Evolutionary conservation across 1,139 yeast genomes (phyloP).

Genomic region (Candida smagusa): DNA sequence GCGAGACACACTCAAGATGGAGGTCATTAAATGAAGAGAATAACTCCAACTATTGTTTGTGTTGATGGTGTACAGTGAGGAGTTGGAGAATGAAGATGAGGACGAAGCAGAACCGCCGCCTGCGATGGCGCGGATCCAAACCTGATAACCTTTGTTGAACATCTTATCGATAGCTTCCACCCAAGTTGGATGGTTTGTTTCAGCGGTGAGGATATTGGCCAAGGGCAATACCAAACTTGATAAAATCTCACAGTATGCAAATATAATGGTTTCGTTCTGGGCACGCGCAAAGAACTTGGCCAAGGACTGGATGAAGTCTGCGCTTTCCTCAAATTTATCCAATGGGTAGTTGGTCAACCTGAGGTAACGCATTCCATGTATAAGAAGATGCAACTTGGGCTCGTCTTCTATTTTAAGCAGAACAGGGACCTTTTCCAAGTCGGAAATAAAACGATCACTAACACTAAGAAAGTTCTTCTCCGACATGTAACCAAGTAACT

Average conservation of each 20-base stretch:
- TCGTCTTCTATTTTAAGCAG: conserved; percentile 53
- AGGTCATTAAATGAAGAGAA: conserved; percentile 66
- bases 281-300: conserved; percentile 77
- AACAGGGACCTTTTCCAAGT: conserved; percentile 73
- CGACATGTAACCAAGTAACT: conserved; percentile 87
- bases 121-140: conserved; percentile 26
- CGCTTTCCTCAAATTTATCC: conserved; percentile 88
- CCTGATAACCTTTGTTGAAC: conserved; percentile 46
- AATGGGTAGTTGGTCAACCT: conserved; percentile 79
- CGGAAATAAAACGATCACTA: conserved; percentile 91
- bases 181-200: conserved; percentile 96
- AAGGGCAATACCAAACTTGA: conserved; percentile 73
- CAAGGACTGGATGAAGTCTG: conserved; percentile 79
- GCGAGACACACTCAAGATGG: conserved; percentile 79
- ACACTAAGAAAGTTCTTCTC: conserved; percentile 78
- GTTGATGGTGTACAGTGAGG: conserved; percentile 1
- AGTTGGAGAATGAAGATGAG: neutral
- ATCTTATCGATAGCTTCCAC: conserved; percentile 70
- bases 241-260: conserved; percentile 84
- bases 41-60: conserved; percentile 62
- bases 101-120: neutral
- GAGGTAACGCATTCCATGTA: conserved; percentile 88
- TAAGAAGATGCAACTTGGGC: conserved; percentile 67
- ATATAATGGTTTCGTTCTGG: conserved; percentile 58
- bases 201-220: conserved; percentile 87